These are phyloP conservation scores for Aphanomyces euteiches DNA, from an alignment of 352 stramenopile species.

Conservation along the genomic window DNA sequence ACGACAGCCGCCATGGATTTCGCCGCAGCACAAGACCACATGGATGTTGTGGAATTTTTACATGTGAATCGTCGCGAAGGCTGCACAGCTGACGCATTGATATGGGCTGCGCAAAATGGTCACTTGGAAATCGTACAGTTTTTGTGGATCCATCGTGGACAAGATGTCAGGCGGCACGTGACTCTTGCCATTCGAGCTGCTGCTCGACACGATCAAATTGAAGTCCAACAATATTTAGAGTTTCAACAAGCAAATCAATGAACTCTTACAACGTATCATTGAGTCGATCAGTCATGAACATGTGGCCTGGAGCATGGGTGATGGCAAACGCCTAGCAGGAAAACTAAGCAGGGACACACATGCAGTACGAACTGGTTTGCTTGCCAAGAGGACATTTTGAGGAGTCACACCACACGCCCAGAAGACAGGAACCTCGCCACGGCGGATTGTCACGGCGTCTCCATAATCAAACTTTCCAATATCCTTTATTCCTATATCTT, in stretches of 20 bases:
- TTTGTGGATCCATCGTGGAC: conserved; percentile 3
- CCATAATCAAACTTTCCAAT: conserved; percentile 59
- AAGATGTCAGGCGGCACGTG: neutral
- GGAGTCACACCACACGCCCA: conserved; percentile 82
- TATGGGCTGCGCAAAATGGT: conserved; percentile 10
- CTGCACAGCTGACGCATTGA: conserved; percentile 10
- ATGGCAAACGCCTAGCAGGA: conserved; percentile 51
- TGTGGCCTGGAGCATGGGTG: conserved; percentile 70
- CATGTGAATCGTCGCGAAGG: conserved; percentile 9
- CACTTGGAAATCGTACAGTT: conserved; percentile 9
- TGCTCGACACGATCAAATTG: neutral
- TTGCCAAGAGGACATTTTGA: conserved; percentile 59
- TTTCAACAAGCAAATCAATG: conserved; percentile 15
- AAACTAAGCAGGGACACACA: neutral
- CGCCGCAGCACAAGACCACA: conserved; percentile 15
- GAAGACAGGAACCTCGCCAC: conserved; percentile 63
- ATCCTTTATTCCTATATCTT: conserved; percentile 56
- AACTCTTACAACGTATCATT: conserved; percentile 35
- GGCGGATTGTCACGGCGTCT: conserved; percentile 50
- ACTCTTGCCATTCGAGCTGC: neutral
- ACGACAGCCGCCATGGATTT: conserved; percentile 19
- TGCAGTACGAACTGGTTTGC: conserved; percentile 29
- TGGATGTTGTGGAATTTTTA: conserved; percentile 21
- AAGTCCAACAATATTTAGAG: neutral
- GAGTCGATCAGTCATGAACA: conserved; percentile 69